phyloP scores from a whole-genome alignment of 2,329 filamentous ascomycete genomes.

The Sporothrix globosa region DNA sequence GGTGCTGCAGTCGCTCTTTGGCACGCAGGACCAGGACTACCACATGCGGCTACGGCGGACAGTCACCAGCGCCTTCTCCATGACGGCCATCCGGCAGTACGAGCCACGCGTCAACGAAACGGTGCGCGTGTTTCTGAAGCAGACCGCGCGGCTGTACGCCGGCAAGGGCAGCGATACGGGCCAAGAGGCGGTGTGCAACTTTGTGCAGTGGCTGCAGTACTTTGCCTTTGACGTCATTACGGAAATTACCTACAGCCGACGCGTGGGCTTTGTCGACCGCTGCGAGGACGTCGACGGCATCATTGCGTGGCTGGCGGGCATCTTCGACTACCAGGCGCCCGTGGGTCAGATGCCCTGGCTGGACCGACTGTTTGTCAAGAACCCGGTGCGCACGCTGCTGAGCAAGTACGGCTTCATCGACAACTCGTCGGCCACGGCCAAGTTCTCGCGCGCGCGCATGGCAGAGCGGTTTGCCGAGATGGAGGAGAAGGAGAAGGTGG shows the following conservation, averaged over 20 bases:
- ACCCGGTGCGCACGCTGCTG: slow-evolving; percentile 39
- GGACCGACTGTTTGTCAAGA: slow-evolving; percentile 40
- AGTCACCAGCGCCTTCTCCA: slow-evolving; percentile 37
- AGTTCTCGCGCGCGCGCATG: slow-evolving; percentile 37
- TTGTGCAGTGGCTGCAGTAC: slow-evolving; percentile 51
- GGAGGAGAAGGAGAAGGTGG: background rate
- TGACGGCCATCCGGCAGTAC: slow-evolving; percentile 53
- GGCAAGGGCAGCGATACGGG: background rate
- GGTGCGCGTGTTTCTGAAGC: slow-evolving; percentile 47
- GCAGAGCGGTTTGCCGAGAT: slow-evolving; percentile 22
- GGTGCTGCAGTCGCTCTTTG: slow-evolving; percentile 29
- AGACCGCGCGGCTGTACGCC: slow-evolving; percentile 45
- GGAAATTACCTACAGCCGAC: slow-evolving; percentile 52
- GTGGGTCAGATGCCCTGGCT: slow-evolving; percentile 38
- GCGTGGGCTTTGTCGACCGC: slow-evolving; percentile 51
- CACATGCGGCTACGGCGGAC: slow-evolving; percentile 32
- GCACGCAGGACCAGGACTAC: slow-evolving; percentile 30
- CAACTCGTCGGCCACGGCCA: slow-evolving; percentile 41
- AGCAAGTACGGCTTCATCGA: slow-evolving; percentile 44
- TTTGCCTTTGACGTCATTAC: slow-evolving; percentile 59
- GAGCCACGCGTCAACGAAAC: slow-evolving; percentile 55
- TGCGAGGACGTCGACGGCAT: slow-evolving; percentile 53
- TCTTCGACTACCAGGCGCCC: slow-evolving; percentile 40
- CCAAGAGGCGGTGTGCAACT: slow-evolving; percentile 42
- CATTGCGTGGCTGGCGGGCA: slow-evolving; percentile 41